Conservation (phyloP, 1,284 basidiomycete genomes). For the Moesziomyces globuligerus region DNA sequence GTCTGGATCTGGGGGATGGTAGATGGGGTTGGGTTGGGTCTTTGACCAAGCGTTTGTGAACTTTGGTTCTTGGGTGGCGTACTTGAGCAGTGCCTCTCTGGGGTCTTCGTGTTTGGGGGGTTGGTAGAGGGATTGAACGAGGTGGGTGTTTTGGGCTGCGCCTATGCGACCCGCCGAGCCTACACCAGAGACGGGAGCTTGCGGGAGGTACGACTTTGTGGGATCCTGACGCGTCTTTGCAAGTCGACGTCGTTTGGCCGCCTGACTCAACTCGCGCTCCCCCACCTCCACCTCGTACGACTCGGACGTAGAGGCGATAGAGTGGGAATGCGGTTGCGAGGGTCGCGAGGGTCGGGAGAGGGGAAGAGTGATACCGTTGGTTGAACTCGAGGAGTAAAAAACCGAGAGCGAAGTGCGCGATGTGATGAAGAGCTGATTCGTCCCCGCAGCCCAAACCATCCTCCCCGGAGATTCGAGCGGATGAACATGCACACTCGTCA, state of each 20-base stretch:
- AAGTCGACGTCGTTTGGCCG: constrained; percentile 80
- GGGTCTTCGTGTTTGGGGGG: constrained; percentile 73
- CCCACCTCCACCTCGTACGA: constrained; percentile 71
- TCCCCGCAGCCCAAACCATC: constrained; percentile 41
- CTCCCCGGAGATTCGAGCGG: constrained; percentile 21
- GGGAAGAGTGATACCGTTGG: constrained; percentile 89
- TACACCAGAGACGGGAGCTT: constrained; percentile 81
- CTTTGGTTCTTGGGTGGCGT: constrained; percentile 80
- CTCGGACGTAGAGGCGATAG: constrained; percentile 2
- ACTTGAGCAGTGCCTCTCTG: constrained; percentile 92
- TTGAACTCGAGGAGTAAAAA: constrained; percentile 84
- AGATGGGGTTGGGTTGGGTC: constrained; percentile 58
- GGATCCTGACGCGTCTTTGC: constrained; percentile 88
- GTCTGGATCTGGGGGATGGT: constrained; percentile 28
- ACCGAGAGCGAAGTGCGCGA: constrained; percentile 76
- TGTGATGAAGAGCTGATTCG: constrained; percentile 61
- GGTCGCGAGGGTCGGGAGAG: constrained; percentile 69
- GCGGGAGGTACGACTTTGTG: constrained; percentile 71
- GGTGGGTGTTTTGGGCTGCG: constrained; percentile 90
- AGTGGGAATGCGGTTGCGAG: constrained; percentile 1
- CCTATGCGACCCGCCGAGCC: constrained; percentile 93
- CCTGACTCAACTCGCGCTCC: constrained; percentile 69
- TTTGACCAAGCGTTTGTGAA: constrained; percentile 80
- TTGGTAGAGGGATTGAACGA: constrained; percentile 86
- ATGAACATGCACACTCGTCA: constrained; percentile 12